Evolutionary conservation across 2,329 filamentous ascomycete genomes (phyloP).

Genomic region (Dactylella cylindrospora): DNA sequence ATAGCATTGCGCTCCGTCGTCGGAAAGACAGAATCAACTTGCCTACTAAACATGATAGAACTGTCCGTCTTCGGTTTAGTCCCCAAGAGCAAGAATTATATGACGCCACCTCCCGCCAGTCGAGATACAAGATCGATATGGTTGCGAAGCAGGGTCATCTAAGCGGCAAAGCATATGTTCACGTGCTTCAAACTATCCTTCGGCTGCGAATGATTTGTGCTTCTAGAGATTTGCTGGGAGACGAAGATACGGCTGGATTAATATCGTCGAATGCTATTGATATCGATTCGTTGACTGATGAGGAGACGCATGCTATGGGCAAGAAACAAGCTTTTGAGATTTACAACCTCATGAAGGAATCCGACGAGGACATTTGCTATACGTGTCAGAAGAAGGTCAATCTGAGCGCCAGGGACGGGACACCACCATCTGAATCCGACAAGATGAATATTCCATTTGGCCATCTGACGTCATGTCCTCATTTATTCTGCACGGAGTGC

Average conservation of each 20-base stretch:
- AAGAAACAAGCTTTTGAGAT: constrained; percentile 74
- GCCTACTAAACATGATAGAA: constrained; percentile 70
- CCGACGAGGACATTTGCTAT: constrained; percentile 72
- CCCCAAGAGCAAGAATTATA: constrained; percentile 75
- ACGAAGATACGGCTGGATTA: constrained; percentile 63
- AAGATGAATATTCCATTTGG: constrained; percentile 67
- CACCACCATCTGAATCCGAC: constrained; percentile 52
- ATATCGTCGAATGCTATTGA: constrained; percentile 66
- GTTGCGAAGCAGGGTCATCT: constrained; percentile 67
- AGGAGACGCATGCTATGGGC: constrained; percentile 53
- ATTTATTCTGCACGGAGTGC: constrained; percentile 77
- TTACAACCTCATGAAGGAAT: constrained; percentile 79
- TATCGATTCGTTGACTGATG: constrained; percentile 69
- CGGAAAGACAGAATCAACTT: constrained; percentile 89
- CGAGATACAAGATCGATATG: constrained; percentile 74
- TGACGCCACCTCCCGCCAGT: constrained; percentile 78
- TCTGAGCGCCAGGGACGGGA: constrained; percentile 60
- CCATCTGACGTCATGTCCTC: constrained; percentile 82
- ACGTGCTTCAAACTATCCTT: constrained; percentile 87
- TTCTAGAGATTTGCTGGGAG: constrained; percentile 82
- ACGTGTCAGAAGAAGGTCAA: constrained; percentile 68
- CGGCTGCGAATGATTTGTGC: constrained; percentile 87
- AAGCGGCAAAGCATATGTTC: constrained; percentile 85
- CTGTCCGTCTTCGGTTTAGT: constrained; percentile 72
- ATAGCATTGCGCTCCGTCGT: constrained; percentile 89